Evolutionary conservation across 305 asterid species (phyloP).

Genomic region (Caryopteris hybrid): DNA sequence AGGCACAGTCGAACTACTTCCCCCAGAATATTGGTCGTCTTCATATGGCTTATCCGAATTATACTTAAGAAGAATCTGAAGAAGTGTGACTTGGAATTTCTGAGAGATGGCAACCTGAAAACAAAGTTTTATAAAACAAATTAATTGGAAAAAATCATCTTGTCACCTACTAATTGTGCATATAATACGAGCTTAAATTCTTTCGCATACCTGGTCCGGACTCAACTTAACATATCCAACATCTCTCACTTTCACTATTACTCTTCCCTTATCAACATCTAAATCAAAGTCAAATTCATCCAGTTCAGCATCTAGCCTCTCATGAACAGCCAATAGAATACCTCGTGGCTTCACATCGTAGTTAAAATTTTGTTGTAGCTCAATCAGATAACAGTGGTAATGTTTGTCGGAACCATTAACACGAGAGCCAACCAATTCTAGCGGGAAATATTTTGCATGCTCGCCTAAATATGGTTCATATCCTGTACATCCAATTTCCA

Average conservation of each 20-base stretch:
- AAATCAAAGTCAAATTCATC: slow-evolving; percentile 35
- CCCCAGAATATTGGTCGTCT: slow-evolving; percentile 8
- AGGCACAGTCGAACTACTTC: slow-evolving; percentile 20
- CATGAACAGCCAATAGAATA: slow-evolving; percentile 47
- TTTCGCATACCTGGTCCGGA: slow-evolving; percentile 41
- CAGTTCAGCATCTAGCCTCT: slow-evolving; percentile 38
- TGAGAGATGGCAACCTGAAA: slow-evolving; percentile 52
- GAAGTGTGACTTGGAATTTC: slow-evolving; percentile 51
- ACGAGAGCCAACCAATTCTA: slow-evolving; percentile 47
- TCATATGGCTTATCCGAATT: slow-evolving; percentile 32
- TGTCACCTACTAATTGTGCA: too few species aligned
- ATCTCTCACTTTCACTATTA: slow-evolving; percentile 28
- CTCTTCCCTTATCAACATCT: slow-evolving; percentile 47
- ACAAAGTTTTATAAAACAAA: slow-evolving; percentile 1
- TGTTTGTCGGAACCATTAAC: slow-evolving; percentile 14
- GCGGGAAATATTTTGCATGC: slow-evolving; percentile 40
- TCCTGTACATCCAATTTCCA: slow-evolving; percentile 32
- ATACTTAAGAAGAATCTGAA: slow-evolving; percentile 50
- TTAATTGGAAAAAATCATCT: too few species aligned
- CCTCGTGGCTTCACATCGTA: slow-evolving; percentile 40
- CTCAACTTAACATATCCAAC: slow-evolving; percentile 29
- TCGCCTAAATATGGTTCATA: slow-evolving; percentile 32
- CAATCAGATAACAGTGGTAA: slow-evolving; percentile 50
- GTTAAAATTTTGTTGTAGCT: slow-evolving; percentile 31
- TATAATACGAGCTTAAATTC: too few species aligned